phyloP scores from a whole-genome alignment of 1,284 basidiomycete genomes.

The Cystobasidium slooffiae region DNA sequence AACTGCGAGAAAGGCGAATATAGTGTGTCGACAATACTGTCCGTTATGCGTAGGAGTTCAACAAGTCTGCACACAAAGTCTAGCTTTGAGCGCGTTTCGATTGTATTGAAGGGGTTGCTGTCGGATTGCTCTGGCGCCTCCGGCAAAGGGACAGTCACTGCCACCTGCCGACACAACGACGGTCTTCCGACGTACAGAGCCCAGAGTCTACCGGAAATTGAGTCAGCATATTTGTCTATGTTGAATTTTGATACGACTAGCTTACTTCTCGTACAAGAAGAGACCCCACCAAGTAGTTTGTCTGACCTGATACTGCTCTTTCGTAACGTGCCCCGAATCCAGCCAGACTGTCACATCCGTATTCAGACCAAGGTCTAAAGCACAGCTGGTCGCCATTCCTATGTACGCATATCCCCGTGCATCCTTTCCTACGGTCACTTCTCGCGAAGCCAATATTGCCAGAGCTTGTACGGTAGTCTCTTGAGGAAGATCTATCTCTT shows the following conservation, averaged over 20 bases:
- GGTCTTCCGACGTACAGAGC: constrained; percentile 37
- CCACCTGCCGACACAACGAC: constrained; percentile 21
- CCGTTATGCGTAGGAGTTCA: constrained; percentile 15
- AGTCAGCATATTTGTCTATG: background rate
- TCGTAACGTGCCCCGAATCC: constrained; percentile 25
- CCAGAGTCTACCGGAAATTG: constrained; percentile 17
- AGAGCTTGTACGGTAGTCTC: constrained; percentile 39
- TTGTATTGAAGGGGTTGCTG: background rate
- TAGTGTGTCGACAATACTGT: constrained; percentile 24
- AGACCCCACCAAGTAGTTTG: constrained; percentile 38
- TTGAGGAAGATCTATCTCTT: constrained; percentile 38
- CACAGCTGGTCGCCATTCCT: constrained; percentile 24
- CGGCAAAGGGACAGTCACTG: constrained; percentile 18
- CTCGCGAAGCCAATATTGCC: constrained; percentile 30
- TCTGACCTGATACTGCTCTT: constrained; percentile 23
- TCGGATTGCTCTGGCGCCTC: background rate
- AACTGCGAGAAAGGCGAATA: constrained; percentile 24
- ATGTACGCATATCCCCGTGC: constrained; percentile 35
- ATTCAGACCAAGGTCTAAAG: constrained; percentile 34
- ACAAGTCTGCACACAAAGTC: constrained; percentile 15
- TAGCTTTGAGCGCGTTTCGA: constrained; percentile 2
- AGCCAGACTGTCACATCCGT: constrained; percentile 14
- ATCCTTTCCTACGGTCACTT: constrained; percentile 28
- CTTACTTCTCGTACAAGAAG: constrained; percentile 29
- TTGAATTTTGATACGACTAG: background rate